Percentiles rank a stretch among this genome's conserved stretches.
These are phyloP conservation scores for Spinellus fusiger DNA, from an alignment of 192 early-diverging fungal species.

Conservation along the genomic window DNA sequence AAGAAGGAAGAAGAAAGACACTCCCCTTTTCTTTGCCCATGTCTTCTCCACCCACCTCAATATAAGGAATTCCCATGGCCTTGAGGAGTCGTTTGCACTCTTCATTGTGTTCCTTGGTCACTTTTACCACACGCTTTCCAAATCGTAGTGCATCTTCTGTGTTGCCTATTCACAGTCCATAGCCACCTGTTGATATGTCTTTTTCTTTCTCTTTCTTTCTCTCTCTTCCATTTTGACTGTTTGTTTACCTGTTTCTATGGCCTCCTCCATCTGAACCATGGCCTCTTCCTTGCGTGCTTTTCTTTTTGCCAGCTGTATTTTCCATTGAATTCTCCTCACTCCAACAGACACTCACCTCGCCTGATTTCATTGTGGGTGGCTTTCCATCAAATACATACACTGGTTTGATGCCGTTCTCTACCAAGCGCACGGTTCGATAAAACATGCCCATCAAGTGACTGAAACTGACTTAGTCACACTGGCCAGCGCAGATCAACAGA, in stretches of 20 bases:
- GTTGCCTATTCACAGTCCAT: slow-evolving; percentile 61
- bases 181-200: neutral
- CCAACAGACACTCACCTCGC: slow-evolving; percentile 57
- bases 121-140: slow-evolving; percentile 80
- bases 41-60: slow-evolving; percentile 48
- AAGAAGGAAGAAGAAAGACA: neutral
- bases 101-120: slow-evolving; percentile 89
- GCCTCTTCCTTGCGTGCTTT: slow-evolving; percentile 69
- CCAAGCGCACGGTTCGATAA: slow-evolving; percentile 93
- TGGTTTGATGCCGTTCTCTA: slow-evolving; percentile 95
- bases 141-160: slow-evolving; percentile 82
- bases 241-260: slow-evolving; percentile 55
- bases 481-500: neutral
- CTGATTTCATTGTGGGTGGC: slow-evolving; percentile 86
- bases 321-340: neutral
- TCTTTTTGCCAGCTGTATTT: slow-evolving; percentile 62
- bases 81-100: slow-evolving; percentile 85
- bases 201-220: neutral
- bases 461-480: neutral
- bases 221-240: neutral
- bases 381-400: slow-evolving; percentile 98
- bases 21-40: neutral
- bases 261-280: slow-evolving; percentile 59
- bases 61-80: slow-evolving; percentile 90
- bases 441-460: slow-evolving; percentile 97